These are phyloP conservation scores for Parsonsia alboflavescens DNA, from an alignment of 257 asterid genomes.

Conservation along the genomic window DNA sequence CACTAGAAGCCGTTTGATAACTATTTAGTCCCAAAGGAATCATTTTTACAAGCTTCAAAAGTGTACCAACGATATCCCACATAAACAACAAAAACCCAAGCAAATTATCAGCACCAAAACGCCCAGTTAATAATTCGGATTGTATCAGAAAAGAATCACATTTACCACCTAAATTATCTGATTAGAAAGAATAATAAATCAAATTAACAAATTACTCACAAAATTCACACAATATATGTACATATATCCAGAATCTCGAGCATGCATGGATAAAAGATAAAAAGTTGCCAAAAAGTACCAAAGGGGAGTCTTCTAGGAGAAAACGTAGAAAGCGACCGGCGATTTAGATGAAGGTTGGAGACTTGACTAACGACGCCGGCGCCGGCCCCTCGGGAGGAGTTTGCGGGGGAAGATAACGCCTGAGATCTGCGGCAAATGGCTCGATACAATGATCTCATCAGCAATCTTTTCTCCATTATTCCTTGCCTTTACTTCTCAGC, in stretches of 20 bases:
- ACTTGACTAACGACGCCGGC: conserved; percentile 47
- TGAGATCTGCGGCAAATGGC: conserved; percentile 61
- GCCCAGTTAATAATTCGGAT: neutral
- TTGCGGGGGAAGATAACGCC: conserved; percentile 28
- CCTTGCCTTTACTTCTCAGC: neutral
- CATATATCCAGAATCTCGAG: neutral
- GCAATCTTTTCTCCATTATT: conserved; percentile 50
- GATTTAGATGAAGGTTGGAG: conserved; percentile 58
- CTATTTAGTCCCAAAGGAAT: neutral
- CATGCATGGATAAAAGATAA: neutral
- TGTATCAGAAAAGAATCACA: neutral
- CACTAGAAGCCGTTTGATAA: neutral
- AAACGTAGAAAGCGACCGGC: conserved; percentile 40
- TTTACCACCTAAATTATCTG: neutral
- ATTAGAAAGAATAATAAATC: neutral
- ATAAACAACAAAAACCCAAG: neutral
- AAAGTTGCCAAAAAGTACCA: conserved; percentile 24
- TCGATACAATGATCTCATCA: conserved; percentile 67
- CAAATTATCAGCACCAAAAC: neutral
- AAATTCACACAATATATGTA: neutral
- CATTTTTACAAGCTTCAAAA: neutral
- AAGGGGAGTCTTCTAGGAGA: conserved; percentile 26
- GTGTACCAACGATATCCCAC: neutral
- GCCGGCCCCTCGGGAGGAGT: conserved; percentile 23
- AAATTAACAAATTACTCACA: neutral